Evolutionary conservation across 164 flowering plant species (phyloP).

Genomic region (Platanus orientalis): DNA sequence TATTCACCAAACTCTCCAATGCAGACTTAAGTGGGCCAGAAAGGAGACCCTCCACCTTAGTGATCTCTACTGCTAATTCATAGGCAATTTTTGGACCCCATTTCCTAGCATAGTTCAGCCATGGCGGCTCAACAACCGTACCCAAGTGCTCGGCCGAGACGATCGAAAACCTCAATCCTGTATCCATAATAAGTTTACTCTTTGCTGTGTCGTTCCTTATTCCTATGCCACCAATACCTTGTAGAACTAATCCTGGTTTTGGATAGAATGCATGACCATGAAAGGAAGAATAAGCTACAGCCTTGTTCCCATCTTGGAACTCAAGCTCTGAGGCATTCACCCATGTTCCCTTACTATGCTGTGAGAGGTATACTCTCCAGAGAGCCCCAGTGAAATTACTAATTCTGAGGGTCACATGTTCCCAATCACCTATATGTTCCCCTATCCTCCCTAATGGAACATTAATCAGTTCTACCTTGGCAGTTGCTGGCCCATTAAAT

Average conservation of each 20-base stretch:
- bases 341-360: constrained; percentile 46
- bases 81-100: constrained; percentile 36
- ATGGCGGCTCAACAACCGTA: constrained; percentile 26
- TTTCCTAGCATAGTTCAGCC: constrained; percentile 26
- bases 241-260: constrained; percentile 35
- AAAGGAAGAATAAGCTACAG: constrained; percentile 35
- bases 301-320: constrained; percentile 37
- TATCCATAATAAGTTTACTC: constrained; percentile 30
- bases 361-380: constrained; percentile 30
- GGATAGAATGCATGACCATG: constrained; percentile 47
- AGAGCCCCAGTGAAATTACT: constrained; percentile 56
- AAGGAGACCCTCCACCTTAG: constrained; percentile 21
- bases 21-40: constrained; percentile 21
- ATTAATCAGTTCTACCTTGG: constrained; percentile 31
- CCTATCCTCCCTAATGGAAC: constrained; percentile 44
- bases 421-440: constrained; percentile 66
- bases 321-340: constrained; percentile 37
- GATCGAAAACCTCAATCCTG: constrained; percentile 20
- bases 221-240: constrained; percentile 35
- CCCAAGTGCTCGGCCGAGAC: constrained; percentile 33
- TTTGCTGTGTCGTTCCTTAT: constrained; percentile 41
- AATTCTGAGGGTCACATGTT: constrained; percentile 48
- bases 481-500: constrained; percentile 55
- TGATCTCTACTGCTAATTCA: constrained; percentile 15
- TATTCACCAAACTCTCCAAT: constrained; percentile 16